Evolutionary conservation across 257 asterid species (phyloP).

Genomic region (Eustoma russellianum): DNA sequence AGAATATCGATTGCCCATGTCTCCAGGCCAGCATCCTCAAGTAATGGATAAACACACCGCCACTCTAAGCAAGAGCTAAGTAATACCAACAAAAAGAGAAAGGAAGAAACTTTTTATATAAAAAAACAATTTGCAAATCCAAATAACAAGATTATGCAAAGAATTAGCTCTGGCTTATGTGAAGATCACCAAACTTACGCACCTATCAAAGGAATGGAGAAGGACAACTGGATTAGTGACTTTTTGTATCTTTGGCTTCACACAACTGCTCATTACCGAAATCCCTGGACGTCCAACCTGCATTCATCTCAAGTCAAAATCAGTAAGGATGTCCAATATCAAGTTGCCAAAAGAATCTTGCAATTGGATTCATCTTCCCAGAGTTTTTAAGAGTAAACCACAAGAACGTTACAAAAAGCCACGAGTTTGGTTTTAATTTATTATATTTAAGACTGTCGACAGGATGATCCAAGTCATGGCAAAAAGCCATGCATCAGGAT

Average conservation of each 20-base stretch:
- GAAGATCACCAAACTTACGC: background rate
- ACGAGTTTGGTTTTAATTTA: too few relatives aligned
- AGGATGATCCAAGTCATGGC: too few relatives aligned
- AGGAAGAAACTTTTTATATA: too few relatives aligned
- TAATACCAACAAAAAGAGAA: background rate
- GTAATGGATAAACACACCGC: slow-evolving; percentile 62
- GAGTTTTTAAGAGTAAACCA: too few relatives aligned
- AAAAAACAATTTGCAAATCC: too few relatives aligned
- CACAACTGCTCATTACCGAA: slow-evolving; percentile 78
- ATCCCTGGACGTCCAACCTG: slow-evolving; percentile 26
- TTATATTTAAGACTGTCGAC: too few relatives aligned
- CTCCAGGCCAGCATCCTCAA: slow-evolving; percentile 69
- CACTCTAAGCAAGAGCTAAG: slow-evolving; percentile 81
- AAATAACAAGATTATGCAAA: too few relatives aligned
- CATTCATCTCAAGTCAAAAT: background rate
- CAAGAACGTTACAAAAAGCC: too few relatives aligned
- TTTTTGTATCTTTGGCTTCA: slow-evolving; percentile 34
- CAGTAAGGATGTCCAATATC: background rate
- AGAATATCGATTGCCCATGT: slow-evolving; percentile 84
- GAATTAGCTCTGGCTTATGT: background rate
- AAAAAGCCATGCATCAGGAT: too few relatives aligned
- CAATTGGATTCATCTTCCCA: too few relatives aligned
- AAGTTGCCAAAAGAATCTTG: too few relatives aligned
- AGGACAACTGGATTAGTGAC: slow-evolving; percentile 66
- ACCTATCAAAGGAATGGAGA: slow-evolving; percentile 87